Percentiles rank a stretch among this genome's conserved stretches.
These are phyloP conservation scores for Aureobasidium sp. DNA, from an alignment of 2,329 filamentous ascomycete genomes.

Conservation along the genomic window DNA sequence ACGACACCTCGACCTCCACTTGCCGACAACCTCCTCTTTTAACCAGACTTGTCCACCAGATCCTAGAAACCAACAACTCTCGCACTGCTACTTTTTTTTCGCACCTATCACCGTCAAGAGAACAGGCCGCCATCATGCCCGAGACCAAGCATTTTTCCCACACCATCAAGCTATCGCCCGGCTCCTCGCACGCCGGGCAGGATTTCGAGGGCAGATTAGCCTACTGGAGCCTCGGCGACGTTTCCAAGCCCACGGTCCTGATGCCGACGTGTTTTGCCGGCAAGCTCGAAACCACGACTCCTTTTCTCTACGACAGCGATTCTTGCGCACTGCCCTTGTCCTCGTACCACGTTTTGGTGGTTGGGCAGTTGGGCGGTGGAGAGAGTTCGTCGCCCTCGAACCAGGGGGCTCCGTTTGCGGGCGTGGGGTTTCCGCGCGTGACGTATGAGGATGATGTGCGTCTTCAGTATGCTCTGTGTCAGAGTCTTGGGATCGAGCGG, in stretches of 20 bases:
- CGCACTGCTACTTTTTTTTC: not conserved
- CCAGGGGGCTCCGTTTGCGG: constrained; percentile 24
- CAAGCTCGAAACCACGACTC: constrained; percentile 40
- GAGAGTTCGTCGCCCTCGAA: constrained; percentile 48
- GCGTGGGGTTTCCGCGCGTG: constrained; percentile 35
- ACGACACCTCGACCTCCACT: not conserved
- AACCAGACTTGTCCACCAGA: not conserved
- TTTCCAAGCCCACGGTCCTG: constrained; percentile 33
- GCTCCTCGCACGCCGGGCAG: constrained; percentile 18
- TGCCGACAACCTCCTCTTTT: not conserved
- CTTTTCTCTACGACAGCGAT: constrained; percentile 32
- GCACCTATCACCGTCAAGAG: not conserved
- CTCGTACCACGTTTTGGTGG: constrained; percentile 42
- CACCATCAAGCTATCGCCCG: constrained; percentile 20
- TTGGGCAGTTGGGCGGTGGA: constrained; percentile 45
- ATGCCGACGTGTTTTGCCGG: constrained; percentile 50
- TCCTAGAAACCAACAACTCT: not conserved
- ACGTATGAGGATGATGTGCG: constrained; percentile 45
- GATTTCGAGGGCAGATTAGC: constrained; percentile 26
- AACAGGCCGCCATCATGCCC: constrained; percentile 12
- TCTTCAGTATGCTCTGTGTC: constrained; percentile 38
- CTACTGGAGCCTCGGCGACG: constrained; percentile 36
- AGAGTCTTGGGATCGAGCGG: constrained; percentile 34
- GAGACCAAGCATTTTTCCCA: constrained; percentile 22
- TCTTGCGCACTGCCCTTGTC: constrained; percentile 33